Base-by-base conservation (phyloP, 2,329 filamentous ascomycete genomes). In the Diaporthe eres region DNA sequence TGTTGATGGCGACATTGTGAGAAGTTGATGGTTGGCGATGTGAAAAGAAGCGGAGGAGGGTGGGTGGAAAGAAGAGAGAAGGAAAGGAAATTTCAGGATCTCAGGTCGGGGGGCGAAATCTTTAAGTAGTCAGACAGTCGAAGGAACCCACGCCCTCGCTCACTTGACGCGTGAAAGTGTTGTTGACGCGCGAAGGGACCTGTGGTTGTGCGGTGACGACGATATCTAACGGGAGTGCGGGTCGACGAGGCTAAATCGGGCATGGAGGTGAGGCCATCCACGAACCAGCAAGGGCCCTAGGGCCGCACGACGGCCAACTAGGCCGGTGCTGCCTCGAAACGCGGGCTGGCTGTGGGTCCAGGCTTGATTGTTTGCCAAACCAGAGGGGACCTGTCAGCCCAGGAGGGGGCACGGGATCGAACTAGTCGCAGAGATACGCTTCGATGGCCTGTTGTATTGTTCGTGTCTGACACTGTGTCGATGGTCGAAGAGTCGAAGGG, bases 1-100 rank as follows among this genome's bases (percentile, higher is more conserved):
- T 10, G 47, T 31, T 8, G 58, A 39, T 65, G 71, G 31, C 10
- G 8, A 28, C 71, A 73, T 73, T 55, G 71, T 31, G 55, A 5
- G 15, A 31, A 10, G 60, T 22, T 51, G 70, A 25, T 60, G 39
- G 5, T 5, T 42, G 31, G 28, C 3, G 51, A n/a, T 73, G 31
- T 25, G 12, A 19, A 51, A n/a, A 49, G 28, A 39, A n/a, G 49
- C 28, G n/a, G 65, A 42, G 47, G 22, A n/a, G 34, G 39, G 34
- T 19, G 22, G 22, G 9, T 39, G n/a, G 22, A 22, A 22, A 37
- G 34, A 72, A 42, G 39, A 53, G 34, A 65, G 28, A n/a, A 73
- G 44, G 57, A 9, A 47, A 61, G 34, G 28, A 67, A 67, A 12
- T 12, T 63, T 15, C 58, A 42, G 39, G n/a, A 44, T 19, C 9